Percentiles rank a stretch among this genome's conserved stretches.
Evolutionary conservation across 2,329 filamentous ascomycete genomes (phyloP).

Genomic region (Coniochaeta hoffmannii): DNA sequence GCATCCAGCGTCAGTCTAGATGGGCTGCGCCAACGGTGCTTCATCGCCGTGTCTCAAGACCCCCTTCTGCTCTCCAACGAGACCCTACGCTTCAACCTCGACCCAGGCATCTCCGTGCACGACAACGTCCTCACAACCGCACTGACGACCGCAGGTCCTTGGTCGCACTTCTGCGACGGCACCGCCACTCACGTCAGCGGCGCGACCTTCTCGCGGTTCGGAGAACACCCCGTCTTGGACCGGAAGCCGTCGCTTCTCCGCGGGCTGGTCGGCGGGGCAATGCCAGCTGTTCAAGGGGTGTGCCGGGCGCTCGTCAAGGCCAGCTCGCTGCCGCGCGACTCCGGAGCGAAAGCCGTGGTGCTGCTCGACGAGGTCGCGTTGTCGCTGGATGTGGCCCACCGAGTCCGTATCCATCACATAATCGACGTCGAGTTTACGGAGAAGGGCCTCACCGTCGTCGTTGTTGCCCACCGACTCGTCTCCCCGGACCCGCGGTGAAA

Average conservation of each 20-base stretch:
- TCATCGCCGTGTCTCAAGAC: background rate
- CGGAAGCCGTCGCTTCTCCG: slow-evolving; percentile 8
- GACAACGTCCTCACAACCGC: slow-evolving; percentile 31
- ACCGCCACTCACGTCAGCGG: background rate
- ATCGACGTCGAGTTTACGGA: slow-evolving; percentile 11
- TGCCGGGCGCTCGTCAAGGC: slow-evolving; percentile 28
- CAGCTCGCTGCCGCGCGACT: slow-evolving; percentile 15
- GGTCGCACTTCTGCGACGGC: background rate
- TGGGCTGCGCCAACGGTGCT: background rate
- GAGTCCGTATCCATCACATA: slow-evolving; percentile 9
- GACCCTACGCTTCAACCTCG: slow-evolving; percentile 1
- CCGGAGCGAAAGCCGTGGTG: slow-evolving; percentile 18
- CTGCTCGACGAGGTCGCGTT: slow-evolving; percentile 29
- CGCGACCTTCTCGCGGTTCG: background rate
- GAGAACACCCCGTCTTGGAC: slow-evolving; percentile 1
- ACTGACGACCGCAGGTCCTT: slow-evolving; percentile 18
- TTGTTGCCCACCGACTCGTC: slow-evolving; percentile 18
- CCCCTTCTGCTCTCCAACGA: background rate
- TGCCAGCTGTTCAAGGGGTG: slow-evolving; percentile 35
- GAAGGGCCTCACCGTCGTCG: slow-evolving; percentile 13
- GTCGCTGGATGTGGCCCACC: slow-evolving; percentile 12
- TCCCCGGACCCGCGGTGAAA: no score
- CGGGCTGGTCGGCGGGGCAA: slow-evolving; percentile 26
- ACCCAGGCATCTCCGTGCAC: background rate
- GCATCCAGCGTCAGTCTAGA: background rate